Evolutionary conservation across 345 rosid genomes (phyloP).

Genomic region (Ceriops zippeliana): DNA sequence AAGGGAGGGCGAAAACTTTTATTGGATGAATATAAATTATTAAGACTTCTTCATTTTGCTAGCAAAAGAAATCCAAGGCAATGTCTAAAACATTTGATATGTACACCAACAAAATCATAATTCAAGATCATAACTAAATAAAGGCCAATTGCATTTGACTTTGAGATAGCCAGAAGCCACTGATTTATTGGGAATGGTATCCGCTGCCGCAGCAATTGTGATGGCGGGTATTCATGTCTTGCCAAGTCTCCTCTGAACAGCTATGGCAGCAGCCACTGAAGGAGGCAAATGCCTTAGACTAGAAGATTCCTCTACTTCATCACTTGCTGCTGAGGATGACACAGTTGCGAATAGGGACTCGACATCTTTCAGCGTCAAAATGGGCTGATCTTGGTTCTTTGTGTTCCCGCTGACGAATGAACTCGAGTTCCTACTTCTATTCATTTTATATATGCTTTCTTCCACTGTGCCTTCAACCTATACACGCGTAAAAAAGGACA

Average conservation of each 20-base stretch:
- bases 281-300: constrained; percentile 70
- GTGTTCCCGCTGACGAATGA: constrained; percentile 75
- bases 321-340: constrained; percentile 26
- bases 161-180: not conserved
- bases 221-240: constrained; percentile 8
- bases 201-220: not conserved
- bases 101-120: too few species aligned
- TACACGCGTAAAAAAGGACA: not conserved
- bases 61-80: too few species aligned
- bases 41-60: too few species aligned
- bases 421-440: constrained; percentile 61
- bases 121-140: too few species aligned
- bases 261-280: constrained; percentile 73
- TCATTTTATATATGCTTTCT: constrained; percentile 87
- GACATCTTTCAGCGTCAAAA: constrained; percentile 67
- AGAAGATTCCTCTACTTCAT: constrained; percentile 34
- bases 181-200: too few species aligned
- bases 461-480: constrained; percentile 83
- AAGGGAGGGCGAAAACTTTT: too few species aligned
- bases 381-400: constrained; percentile 82
- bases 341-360: constrained; percentile 66
- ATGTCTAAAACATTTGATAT: too few species aligned
- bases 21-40: too few species aligned
- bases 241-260: constrained; percentile 81
- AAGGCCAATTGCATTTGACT: not conserved